phyloP scores from a whole-genome alignment of 2,329 filamentous ascomycete genomes.

The Botrytis fabae region DNA sequence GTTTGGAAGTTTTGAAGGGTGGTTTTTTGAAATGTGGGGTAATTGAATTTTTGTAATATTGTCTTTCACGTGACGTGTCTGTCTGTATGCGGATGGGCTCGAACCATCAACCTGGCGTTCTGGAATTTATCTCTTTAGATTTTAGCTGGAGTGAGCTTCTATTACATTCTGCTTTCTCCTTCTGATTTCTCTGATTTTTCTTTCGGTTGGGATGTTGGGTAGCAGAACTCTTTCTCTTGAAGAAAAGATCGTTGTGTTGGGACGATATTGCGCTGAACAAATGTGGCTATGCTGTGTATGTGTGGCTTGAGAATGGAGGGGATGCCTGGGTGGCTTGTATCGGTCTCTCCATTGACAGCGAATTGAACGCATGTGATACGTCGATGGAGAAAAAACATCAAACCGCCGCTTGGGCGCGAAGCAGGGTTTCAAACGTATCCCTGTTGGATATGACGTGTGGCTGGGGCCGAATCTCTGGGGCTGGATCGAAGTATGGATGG shows the following conservation, averaged over 20 bases:
- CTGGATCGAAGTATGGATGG: background rate
- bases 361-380: constrained; percentile 6
- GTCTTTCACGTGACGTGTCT: background rate
- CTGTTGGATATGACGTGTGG: constrained; percentile 18
- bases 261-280: background rate
- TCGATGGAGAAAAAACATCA: background rate
- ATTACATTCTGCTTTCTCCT: background rate
- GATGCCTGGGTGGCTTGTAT: background rate
- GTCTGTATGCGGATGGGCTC: background rate
- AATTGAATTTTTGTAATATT: background rate
- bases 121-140: no score
- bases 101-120: constrained; percentile 11
- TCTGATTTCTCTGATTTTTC: background rate
- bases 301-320: background rate
- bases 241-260: background rate
- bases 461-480: constrained; percentile 5
- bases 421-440: background rate
- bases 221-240: background rate
- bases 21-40: background rate
- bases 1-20: background rate
- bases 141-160: background rate
- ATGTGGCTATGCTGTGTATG: constrained; percentile 6
- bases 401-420: background rate
- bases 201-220: background rate
- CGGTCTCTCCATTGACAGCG: background rate